These are phyloP conservation scores for Leucocoprinus birnbaumii DNA, from an alignment of 768 basidiomycete species.

Conservation along the genomic window DNA sequence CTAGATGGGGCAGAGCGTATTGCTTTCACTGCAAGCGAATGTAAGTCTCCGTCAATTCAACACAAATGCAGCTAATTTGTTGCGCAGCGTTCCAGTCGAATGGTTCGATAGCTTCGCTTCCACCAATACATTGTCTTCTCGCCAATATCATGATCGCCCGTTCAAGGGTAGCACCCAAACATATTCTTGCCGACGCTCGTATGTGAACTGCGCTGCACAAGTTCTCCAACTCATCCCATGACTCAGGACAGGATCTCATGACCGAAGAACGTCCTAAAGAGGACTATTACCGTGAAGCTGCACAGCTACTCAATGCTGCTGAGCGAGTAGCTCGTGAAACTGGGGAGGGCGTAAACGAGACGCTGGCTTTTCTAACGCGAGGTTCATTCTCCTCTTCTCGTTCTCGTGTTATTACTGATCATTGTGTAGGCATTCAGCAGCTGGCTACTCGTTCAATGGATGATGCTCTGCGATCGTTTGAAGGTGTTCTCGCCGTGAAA, in stretches of 20 bases:
- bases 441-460: conserved; percentile 79
- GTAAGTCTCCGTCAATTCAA: conserved; percentile 34
- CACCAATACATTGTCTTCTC: conserved; percentile 76
- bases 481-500: conserved; percentile 70
- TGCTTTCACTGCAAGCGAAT: conserved; percentile 59
- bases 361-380: conserved; percentile 63
- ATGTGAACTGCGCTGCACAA: conserved; percentile 25
- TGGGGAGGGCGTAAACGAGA: conserved; percentile 55
- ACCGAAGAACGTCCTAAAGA: conserved; percentile 59
- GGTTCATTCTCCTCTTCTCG: conserved; percentile 34
- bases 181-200: conserved; percentile 73
- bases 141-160: conserved; percentile 83
- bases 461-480: conserved; percentile 79
- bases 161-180: conserved; percentile 82
- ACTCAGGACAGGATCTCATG: conserved; percentile 64
- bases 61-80: conserved; percentile 15
- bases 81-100: conserved; percentile 49
- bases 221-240: not conserved
- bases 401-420: not conserved
- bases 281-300: conserved; percentile 67
- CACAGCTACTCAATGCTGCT: conserved; percentile 60
- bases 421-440: conserved; percentile 70
- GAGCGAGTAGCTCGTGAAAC: conserved; percentile 54
- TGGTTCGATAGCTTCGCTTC: conserved; percentile 47
- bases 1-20: conserved; percentile 78